Evolutionary conservation across 768 basidiomycete genomes (phyloP).

Genomic region (Heimioporus sp.): DNA sequence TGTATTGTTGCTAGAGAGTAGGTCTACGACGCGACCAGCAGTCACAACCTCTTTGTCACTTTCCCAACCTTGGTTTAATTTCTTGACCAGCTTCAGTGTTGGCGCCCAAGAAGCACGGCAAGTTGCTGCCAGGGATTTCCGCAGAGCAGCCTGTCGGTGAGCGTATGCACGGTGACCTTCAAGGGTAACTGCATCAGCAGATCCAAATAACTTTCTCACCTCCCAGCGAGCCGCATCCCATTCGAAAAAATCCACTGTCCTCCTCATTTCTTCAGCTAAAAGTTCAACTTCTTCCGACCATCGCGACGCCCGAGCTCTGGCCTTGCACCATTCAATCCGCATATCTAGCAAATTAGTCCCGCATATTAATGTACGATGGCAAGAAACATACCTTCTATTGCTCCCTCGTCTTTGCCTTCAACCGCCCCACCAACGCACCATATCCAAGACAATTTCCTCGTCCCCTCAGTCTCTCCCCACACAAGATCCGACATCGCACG

Average conservation of each 20-base stretch:
- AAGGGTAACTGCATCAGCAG: neutral
- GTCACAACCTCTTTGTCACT: no score
- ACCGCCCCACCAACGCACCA: neutral
- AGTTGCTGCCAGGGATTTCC: neutral
- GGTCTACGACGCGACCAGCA: no score
- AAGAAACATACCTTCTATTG: neutral
- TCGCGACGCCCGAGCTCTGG: slow-evolving; percentile 7
- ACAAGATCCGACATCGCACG: neutral
- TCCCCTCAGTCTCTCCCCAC: slow-evolving; percentile 3
- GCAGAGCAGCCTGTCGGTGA: neutral
- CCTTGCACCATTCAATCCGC: slow-evolving; percentile 14
- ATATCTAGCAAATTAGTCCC: slow-evolving; percentile 1
- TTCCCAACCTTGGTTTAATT: neutral
- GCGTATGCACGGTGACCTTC: slow-evolving; percentile 10
- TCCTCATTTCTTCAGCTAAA: slow-evolving; percentile 26
- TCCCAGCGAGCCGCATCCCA: slow-evolving; percentile 18
- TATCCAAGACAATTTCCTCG: slow-evolving; percentile 8
- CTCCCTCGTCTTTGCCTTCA: neutral
- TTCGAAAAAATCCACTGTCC: slow-evolving; percentile 7
- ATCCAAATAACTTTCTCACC: neutral
- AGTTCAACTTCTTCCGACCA: slow-evolving; percentile 23
- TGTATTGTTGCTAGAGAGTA: no score
- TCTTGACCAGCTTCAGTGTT: neutral
- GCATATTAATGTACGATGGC: no score
- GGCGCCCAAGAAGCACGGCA: neutral